These are phyloP conservation scores for Eucalyptus regnans DNA, from an alignment of 345 rosid genomes.

Conservation along the genomic window DNA sequence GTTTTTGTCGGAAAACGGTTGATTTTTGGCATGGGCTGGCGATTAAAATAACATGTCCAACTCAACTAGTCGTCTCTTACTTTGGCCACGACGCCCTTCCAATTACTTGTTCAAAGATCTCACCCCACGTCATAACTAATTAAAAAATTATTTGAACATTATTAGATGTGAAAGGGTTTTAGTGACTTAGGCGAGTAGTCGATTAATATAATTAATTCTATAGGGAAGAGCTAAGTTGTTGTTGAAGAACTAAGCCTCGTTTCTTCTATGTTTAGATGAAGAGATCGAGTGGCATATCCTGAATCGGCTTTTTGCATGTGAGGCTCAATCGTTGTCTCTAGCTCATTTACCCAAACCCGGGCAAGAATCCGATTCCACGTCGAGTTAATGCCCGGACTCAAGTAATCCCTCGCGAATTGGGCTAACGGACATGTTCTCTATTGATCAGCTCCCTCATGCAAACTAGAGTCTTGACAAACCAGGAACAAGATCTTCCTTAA, in stretches of 20 bases:
- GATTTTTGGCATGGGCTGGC: constrained; percentile 14
- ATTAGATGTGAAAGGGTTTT: neutral
- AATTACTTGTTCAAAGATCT: neutral
- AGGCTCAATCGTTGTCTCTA: neutral
- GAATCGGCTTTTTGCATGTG: neutral
- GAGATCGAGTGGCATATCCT: neutral
- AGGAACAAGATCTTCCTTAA: neutral
- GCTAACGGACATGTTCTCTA: neutral
- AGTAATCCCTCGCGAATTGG: neutral
- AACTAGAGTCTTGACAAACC: neutral
- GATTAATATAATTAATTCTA: neutral
- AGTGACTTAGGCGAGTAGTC: neutral
- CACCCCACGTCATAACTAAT: neutral
- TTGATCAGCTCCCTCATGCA: neutral
- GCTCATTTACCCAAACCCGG: neutral
- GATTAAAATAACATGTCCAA: neutral
- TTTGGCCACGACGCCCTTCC: constrained; percentile 32
- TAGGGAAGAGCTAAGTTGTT: neutral
- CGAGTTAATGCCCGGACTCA: neutral
- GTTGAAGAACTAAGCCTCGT: neutral
- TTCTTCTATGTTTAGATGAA: neutral
- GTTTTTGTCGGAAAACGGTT: constrained; percentile 5
- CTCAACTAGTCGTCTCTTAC: constrained; percentile 6
- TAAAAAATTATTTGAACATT: neutral
- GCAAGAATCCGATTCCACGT: neutral